Evolutionary conservation across 2,329 filamentous ascomycete species (phyloP).

Genomic region (Hypoxylon sp.): DNA sequence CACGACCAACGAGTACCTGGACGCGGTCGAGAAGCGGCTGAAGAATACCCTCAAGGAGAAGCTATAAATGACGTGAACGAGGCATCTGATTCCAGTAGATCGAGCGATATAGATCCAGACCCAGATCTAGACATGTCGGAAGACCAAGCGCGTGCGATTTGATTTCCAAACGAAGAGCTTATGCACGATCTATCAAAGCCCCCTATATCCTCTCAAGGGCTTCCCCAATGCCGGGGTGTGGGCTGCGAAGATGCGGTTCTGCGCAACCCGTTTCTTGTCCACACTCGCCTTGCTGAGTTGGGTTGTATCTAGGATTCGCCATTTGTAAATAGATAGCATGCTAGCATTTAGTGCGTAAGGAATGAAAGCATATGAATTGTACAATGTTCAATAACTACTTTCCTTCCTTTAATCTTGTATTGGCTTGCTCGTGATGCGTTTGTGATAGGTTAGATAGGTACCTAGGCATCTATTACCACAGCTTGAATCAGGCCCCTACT

Average conservation of each 20-base stretch:
- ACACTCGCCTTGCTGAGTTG: neutral
- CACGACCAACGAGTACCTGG: constrained; percentile 90
- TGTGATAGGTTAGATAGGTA: too few relatives aligned
- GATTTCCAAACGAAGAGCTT: neutral
- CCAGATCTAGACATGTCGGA: constrained; percentile 5
- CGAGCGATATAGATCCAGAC: constrained; percentile 25
- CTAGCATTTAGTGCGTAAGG: constrained; percentile 13
- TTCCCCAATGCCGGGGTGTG: neutral
- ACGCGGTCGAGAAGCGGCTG: constrained; percentile 90
- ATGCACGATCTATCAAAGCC: neutral
- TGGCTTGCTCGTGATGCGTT: too few relatives aligned
- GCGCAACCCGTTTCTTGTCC: constrained; percentile 2
- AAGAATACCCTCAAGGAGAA: constrained; percentile 76
- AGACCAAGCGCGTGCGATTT: constrained; percentile 1
- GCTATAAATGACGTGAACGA: constrained; percentile 7
- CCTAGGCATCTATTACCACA: too few relatives aligned
- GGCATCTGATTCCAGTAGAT: neutral
- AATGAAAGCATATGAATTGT: constrained; percentile 2
- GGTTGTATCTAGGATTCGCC: constrained; percentile 6
- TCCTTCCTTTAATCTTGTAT: neutral
- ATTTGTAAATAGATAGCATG: constrained; percentile 27
- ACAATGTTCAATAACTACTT: neutral
- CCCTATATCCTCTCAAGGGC: constrained; percentile 9
- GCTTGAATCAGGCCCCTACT: too few relatives aligned
- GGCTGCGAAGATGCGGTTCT: neutral